These are phyloP conservation scores for Ormosia semicastrata DNA, from an alignment of 306 rosid species.

Conservation along the genomic window DNA sequence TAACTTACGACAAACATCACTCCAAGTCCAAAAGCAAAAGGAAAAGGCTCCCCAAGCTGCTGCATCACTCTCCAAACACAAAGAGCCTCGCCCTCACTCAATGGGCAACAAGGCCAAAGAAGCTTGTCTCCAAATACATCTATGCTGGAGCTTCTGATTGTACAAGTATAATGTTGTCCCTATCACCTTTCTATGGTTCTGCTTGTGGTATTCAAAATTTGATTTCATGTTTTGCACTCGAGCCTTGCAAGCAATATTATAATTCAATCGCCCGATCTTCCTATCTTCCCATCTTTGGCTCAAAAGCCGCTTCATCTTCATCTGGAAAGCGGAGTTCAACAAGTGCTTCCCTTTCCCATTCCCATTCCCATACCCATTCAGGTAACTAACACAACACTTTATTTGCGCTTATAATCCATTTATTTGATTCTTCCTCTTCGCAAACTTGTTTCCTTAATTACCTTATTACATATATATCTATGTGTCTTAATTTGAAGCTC, in stretches of 20 bases:
- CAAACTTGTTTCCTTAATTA: too few species aligned
- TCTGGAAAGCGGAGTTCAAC: neutral
- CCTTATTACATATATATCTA: neutral
- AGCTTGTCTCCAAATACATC: conserved; percentile 35
- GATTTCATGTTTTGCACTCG: conserved; percentile 56
- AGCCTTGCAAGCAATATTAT: conserved; percentile 51
- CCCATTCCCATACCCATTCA: too few species aligned
- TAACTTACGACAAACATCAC: conserved; percentile 42
- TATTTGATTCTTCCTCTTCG: too few species aligned
- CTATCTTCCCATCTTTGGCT: conserved; percentile 46
- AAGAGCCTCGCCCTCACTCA: neutral
- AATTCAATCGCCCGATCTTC: conserved; percentile 6
- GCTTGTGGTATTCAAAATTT: conserved; percentile 44
- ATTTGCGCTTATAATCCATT: too few species aligned
- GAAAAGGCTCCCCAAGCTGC: conserved; percentile 17
- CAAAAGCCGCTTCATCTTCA: conserved; percentile 26
- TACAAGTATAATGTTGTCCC: conserved; percentile 11
- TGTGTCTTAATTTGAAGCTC: neutral
- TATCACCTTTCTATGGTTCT: conserved; percentile 51
- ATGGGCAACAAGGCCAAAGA: conserved; percentile 32
- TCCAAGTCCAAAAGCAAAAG: neutral
- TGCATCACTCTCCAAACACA: too few species aligned
- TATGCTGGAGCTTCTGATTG: conserved; percentile 24
- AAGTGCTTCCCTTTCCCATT: conserved; percentile 28
- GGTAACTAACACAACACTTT: conserved; percentile 22